These are phyloP conservation scores for Spinellus fusiger DNA, from an alignment of 192 early-diverging fungal species.

Conservation along the genomic window DNA sequence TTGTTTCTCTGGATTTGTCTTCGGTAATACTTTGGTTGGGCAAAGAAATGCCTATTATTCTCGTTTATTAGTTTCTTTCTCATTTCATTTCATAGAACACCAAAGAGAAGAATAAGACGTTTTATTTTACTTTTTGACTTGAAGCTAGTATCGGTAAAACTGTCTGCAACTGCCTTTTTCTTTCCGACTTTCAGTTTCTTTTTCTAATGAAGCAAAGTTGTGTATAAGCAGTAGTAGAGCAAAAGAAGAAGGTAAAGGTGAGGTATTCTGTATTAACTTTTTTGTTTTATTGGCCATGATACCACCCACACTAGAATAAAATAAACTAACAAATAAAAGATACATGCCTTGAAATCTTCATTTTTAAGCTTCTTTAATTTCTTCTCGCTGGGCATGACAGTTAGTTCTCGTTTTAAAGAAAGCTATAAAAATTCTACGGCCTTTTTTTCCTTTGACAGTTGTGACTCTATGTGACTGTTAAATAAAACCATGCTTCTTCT, in stretches of 20 bases:
- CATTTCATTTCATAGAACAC: too few relatives aligned
- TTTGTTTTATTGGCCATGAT: neutral
- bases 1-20: conserved; percentile 66
- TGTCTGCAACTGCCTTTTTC: conserved; percentile 69
- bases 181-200: conserved; percentile 89
- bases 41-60: conserved; percentile 73
- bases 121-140: conserved; percentile 56
- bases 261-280: too few relatives aligned
- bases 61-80: conserved; percentile 19
- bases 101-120: too few relatives aligned
- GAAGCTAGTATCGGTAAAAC: conserved; percentile 79
- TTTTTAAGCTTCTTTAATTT: conserved; percentile 69
- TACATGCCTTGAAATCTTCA: conserved; percentile 65
- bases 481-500: too few relatives aligned
- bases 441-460: neutral
- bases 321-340: neutral
- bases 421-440: neutral
- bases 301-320: neutral
- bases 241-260: neutral
- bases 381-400: conserved; percentile 51
- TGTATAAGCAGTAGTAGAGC: neutral
- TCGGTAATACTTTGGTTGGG: conserved; percentile 71
- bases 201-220: conserved; percentile 51
- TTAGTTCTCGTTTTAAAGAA: neutral
- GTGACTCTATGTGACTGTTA: neutral